Evolutionary conservation across 305 asterid species (phyloP).

Genomic region (Fraxinus albicans): DNA sequence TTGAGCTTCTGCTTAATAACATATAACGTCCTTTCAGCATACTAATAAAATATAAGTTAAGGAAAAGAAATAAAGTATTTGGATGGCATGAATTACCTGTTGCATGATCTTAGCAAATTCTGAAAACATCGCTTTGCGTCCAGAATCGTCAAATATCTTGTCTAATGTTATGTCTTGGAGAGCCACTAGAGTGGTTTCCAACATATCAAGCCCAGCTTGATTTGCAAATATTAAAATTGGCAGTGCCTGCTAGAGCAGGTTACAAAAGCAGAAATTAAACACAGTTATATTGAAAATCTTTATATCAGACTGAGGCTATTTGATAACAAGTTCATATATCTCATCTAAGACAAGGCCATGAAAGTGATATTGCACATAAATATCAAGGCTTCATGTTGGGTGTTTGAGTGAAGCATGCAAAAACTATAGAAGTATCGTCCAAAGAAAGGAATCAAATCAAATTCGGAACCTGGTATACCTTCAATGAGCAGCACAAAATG

Average conservation of each 20-base stretch:
- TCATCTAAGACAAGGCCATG: neutral
- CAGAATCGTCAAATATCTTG: constrained; percentile 67
- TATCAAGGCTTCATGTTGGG: neutral
- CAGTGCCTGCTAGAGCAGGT: constrained; percentile 35
- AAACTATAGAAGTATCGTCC: neutral
- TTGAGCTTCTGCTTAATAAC: neutral
- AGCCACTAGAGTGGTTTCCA: constrained; percentile 85
- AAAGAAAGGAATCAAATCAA: neutral
- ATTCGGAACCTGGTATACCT: constrained; percentile 39
- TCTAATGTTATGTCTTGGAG: constrained; percentile 52
- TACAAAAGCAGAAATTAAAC: neutral
- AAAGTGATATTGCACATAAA: neutral
- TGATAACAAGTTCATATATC: neutral
- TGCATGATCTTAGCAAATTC: constrained; percentile 37
- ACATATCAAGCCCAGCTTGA: constrained; percentile 88
- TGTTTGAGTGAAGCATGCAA: neutral
- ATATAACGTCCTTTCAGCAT: neutral
- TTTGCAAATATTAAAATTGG: constrained; percentile 83
- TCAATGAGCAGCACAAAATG: constrained; percentile 80
- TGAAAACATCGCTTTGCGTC: constrained; percentile 30
- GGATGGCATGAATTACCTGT: constrained; percentile 50
- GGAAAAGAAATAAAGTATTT: neutral
- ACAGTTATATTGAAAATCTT: constrained; percentile 12
- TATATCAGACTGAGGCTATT: neutral
- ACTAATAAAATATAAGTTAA: neutral